Percentiles rank a stretch among this genome's conserved stretches.
These are phyloP conservation scores for Phoma sp. DNA, from an alignment of 2,329 filamentous ascomycete genomes.

Conservation along the genomic window DNA sequence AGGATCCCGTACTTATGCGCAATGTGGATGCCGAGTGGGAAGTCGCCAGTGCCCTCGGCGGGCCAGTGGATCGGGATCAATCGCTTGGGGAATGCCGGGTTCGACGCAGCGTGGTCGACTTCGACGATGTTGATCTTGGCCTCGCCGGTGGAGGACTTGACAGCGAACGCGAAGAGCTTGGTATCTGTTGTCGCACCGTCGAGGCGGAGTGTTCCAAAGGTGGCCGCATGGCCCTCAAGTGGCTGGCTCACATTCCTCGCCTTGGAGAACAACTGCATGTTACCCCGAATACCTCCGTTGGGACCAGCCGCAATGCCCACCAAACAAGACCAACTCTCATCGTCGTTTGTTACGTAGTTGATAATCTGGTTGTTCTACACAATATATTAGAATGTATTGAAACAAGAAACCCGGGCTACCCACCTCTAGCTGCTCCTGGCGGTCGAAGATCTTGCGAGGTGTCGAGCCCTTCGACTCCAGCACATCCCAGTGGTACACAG, in stretches of 20 bases:
- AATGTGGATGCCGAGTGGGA: conserved; percentile 97
- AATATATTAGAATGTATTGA: conserved; percentile 11
- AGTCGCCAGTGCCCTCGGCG: conserved; percentile 92
- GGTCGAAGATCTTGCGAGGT: conserved; percentile 86
- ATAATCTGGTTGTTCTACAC: conserved; percentile 93
- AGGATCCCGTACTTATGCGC: conserved; percentile 96
- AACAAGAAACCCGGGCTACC: conserved; percentile 38
- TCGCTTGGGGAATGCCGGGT: conserved; percentile 92
- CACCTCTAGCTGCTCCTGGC: conserved; percentile 87
- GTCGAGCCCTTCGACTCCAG: conserved; percentile 84
- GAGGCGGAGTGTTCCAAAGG: conserved; percentile 87
- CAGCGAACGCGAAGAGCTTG: conserved; percentile 96
- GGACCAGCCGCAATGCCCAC: conserved; percentile 95
- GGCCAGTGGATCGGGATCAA: conserved; percentile 98
- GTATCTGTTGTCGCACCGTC: conserved; percentile 91
- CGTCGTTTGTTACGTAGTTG: conserved; percentile 95
- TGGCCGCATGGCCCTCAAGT: conserved; percentile 95
- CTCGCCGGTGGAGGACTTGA: conserved; percentile 79
- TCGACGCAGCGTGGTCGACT: conserved; percentile 89
- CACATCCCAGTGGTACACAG: conserved; percentile 98
- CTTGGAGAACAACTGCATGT: conserved; percentile 96
- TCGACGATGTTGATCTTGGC: conserved; percentile 98
- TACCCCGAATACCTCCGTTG: conserved; percentile 90
- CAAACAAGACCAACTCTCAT: conserved; percentile 98
- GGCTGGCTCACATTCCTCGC: conserved; percentile 97